phyloP scores from a whole-genome alignment of 257 asterid species.

The Penstemon davidsonii region DNA sequence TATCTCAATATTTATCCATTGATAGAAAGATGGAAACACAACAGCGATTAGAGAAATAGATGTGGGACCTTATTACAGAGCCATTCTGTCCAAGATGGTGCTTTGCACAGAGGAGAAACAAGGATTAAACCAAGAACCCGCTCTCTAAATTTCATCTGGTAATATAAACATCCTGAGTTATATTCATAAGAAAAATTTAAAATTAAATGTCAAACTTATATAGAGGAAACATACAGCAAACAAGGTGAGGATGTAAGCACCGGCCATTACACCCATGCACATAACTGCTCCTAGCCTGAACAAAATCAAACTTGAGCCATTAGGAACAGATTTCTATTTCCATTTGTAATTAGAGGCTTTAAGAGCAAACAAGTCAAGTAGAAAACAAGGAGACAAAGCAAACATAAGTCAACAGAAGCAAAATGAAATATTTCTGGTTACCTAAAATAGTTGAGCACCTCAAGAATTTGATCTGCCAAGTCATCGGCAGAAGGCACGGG shows the following conservation, averaged over 20 bases:
- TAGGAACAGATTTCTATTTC: constrained; percentile 19
- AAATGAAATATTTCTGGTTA: constrained; percentile 28
- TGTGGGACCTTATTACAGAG: constrained; percentile 69
- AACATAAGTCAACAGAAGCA: background rate
- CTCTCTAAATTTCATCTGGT: constrained; percentile 78
- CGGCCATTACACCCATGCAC: constrained; percentile 96
- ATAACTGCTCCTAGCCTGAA: constrained; percentile 90
- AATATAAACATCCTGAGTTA: constrained; percentile 26
- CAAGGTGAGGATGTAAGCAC: constrained; percentile 83
- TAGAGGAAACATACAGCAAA: constrained; percentile 63
- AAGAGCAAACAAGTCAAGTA: constrained; percentile 9
- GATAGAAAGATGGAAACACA: constrained; percentile 8
- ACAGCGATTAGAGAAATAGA: background rate
- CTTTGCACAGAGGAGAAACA: constrained; percentile 85
- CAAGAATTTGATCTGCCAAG: constrained; percentile 83
- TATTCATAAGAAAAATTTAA: constrained; percentile 1
- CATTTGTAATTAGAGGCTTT: constrained; percentile 8
- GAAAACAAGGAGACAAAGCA: background rate
- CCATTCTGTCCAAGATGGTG: constrained; percentile 96
- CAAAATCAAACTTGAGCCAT: constrained; percentile 27
- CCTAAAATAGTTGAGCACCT: constrained; percentile 90
- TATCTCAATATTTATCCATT: constrained; percentile 13
- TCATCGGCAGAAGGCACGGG: constrained; percentile 70
- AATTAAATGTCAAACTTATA: constrained; percentile 9
- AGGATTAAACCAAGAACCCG: constrained; percentile 90